phyloP scores from a whole-genome alignment of 225 moss, liverwort and hornwort species.

The Takakia lepidozioides region DNA sequence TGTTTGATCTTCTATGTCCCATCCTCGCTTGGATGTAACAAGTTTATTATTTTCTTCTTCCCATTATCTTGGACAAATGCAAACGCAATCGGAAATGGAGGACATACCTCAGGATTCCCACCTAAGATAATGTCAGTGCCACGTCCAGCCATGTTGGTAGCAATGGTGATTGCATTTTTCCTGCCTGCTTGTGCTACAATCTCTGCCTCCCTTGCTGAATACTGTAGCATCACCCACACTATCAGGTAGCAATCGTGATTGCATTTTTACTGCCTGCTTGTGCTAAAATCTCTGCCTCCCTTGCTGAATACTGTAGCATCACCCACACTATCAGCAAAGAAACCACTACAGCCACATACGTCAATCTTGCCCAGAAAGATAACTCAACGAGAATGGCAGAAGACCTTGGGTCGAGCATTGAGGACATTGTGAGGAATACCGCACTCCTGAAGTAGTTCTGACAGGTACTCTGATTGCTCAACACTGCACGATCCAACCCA shows the following conservation, averaged over 20 bases:
- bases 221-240: slow-evolving; percentile 22
- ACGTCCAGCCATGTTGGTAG: slow-evolving; percentile 98
- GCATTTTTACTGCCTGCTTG: slow-evolving; percentile 93
- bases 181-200: slow-evolving; percentile 98
- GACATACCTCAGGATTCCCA: slow-evolving; percentile 72
- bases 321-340: too few species aligned
- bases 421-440: slow-evolving; percentile 94
- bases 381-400: not conserved
- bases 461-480: slow-evolving; percentile 94
- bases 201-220: slow-evolving; percentile 96
- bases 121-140: slow-evolving; percentile 97
- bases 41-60: too few species aligned
- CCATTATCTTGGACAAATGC: too few species aligned
- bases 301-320: slow-evolving; percentile 58
- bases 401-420: slow-evolving; percentile 83
- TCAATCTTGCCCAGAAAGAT: not conserved
- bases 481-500: slow-evolving; percentile 51
- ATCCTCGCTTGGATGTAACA: too few species aligned
- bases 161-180: slow-evolving; percentile 89
- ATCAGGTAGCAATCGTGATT: slow-evolving; percentile 88
- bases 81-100: too few species aligned
- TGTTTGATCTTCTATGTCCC: too few species aligned
- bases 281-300: slow-evolving; percentile 97
- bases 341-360: too few species aligned
- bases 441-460: slow-evolving; percentile 80